These are phyloP conservation scores for Periconia sp. DNA, from an alignment of 2,329 filamentous ascomycete species.

Conservation along the genomic window DNA sequence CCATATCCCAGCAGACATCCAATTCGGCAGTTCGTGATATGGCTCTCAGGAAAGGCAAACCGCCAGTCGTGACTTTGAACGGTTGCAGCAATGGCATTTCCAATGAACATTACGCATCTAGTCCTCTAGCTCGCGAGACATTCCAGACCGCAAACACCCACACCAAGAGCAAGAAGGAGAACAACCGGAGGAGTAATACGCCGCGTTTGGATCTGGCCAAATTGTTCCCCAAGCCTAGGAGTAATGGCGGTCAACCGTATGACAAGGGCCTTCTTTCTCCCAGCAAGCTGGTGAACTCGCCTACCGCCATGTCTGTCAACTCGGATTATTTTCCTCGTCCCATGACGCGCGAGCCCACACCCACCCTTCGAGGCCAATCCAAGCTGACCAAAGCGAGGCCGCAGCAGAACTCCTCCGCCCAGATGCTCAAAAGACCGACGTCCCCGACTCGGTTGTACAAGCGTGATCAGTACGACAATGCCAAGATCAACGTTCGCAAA, in stretches of 20 bases:
- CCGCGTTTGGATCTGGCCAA: slow-evolving; percentile 45
- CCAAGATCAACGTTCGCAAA: slow-evolving; percentile 50
- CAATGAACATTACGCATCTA: slow-evolving; percentile 12
- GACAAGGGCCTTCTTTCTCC: slow-evolving; percentile 38
- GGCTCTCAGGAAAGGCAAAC: slow-evolving; percentile 44
- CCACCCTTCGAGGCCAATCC: slow-evolving; percentile 20
- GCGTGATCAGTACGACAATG: slow-evolving; percentile 47
- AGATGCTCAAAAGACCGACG: slow-evolving; percentile 6
- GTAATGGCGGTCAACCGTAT: slow-evolving; percentile 16
- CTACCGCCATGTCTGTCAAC: slow-evolving; percentile 40
- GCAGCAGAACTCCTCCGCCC: slow-evolving; percentile 17
- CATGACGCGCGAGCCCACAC: slow-evolving; percentile 34
- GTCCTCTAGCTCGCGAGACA: slow-evolving; percentile 23
- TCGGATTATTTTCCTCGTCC: slow-evolving; percentile 41
- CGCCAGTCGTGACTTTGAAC: slow-evolving; percentile 17
- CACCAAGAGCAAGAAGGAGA: slow-evolving; percentile 12
- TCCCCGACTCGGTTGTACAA: slow-evolving; percentile 32
- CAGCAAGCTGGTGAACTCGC: slow-evolving; percentile 44
- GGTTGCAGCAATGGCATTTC: slow-evolving; percentile 4
- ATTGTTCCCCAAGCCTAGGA: slow-evolving; percentile 43
- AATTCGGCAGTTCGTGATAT: slow-evolving; percentile 48
- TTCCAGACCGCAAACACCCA: slow-evolving; percentile 10
- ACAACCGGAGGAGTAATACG: slow-evolving; percentile 37
- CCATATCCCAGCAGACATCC: slow-evolving; percentile 49
- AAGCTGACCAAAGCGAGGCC: slow-evolving; percentile 29